A percentile compares a stretch with the other conserved stretches of the same genome.
phyloP scores from a whole-genome alignment of 1,284 basidiomycete genomes.

The Heterobasidion irregulare region DNA sequence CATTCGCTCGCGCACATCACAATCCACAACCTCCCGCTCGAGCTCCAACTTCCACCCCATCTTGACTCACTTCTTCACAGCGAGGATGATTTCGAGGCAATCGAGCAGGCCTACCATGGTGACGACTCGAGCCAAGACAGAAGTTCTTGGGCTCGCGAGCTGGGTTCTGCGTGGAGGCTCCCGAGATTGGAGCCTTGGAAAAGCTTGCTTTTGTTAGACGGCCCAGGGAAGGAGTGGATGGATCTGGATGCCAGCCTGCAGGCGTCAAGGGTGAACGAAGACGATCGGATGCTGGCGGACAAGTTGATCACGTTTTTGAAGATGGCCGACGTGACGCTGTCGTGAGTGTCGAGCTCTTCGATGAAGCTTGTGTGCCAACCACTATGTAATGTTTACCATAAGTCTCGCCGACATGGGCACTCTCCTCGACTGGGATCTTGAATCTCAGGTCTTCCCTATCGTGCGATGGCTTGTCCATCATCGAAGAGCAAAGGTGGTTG shows the following conservation, averaged over 20 bases:
- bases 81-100: constrained; percentile 38
- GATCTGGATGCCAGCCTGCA: constrained; percentile 50
- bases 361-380: constrained; percentile 1
- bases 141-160: constrained; percentile 59
- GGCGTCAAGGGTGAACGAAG: constrained; percentile 51
- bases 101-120: constrained; percentile 39
- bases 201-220: constrained; percentile 73
- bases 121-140: constrained; percentile 30
- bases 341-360: constrained; percentile 31
- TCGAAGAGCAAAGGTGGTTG: constrained; percentile 83
- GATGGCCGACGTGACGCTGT: constrained; percentile 54
- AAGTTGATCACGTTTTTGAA: constrained; percentile 63
- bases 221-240: constrained; percentile 39
- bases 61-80: constrained; percentile 60
- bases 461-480: constrained; percentile 89
- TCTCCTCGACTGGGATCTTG: constrained; percentile 79
- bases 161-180: constrained; percentile 62
- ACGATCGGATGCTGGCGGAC: constrained; percentile 61
- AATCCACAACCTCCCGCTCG: constrained; percentile 68
- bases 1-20: constrained; percentile 67
- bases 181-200: constrained; percentile 89
- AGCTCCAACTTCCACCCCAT: constrained; percentile 76
- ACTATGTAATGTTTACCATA: not conserved
- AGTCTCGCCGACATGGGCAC: constrained; percentile 86
- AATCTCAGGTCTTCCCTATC: constrained; percentile 80